phyloP scores from a whole-genome alignment of 768 basidiomycete species.

The Saitozyma podzolica region DNA sequence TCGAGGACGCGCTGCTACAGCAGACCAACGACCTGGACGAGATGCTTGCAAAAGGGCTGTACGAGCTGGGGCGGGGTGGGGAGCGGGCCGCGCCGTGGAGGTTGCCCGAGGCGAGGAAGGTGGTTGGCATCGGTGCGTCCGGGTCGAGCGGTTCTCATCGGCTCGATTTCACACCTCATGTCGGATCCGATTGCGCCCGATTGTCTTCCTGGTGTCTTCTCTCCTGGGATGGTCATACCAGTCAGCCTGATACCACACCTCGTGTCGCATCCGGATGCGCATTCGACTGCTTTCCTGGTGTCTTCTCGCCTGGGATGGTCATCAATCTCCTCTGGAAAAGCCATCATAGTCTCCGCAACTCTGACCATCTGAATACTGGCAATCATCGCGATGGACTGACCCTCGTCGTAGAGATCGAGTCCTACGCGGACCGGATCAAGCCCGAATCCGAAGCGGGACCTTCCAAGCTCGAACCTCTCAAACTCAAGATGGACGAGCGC shows the following conservation, averaged over 20 bases:
- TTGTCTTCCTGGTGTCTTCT: too few species aligned
- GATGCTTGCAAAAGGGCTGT: constrained; percentile 18
- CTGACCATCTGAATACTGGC: neutral
- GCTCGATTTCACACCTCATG: neutral
- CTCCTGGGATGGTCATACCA: too few species aligned
- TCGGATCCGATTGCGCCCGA: neutral
- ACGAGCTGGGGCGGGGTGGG: constrained; percentile 3
- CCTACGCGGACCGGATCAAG: constrained; percentile 36
- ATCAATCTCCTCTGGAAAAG: too few species aligned
- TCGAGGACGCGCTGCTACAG: constrained; percentile 23
- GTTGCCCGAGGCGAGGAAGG: constrained; percentile 30
- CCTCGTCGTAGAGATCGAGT: constrained; percentile 37
- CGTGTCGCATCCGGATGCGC: neutral
- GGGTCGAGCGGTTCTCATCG: neutral
- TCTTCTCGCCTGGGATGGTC: too few species aligned
- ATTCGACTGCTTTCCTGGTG: too few species aligned
- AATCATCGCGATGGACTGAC: neutral
- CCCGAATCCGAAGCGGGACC: constrained; percentile 7
- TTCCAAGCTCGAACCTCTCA: constrained; percentile 21
- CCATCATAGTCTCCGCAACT: too few species aligned
- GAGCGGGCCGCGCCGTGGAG: constrained; percentile 28
- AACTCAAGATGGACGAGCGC: constrained; percentile 26
- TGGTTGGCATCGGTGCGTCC: constrained; percentile 40
- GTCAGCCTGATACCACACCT: too few species aligned
- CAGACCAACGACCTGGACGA: constrained; percentile 24